Conservation (phyloP, 1,139 yeast genomes). For the Meyerozyma athensensis region DNA sequence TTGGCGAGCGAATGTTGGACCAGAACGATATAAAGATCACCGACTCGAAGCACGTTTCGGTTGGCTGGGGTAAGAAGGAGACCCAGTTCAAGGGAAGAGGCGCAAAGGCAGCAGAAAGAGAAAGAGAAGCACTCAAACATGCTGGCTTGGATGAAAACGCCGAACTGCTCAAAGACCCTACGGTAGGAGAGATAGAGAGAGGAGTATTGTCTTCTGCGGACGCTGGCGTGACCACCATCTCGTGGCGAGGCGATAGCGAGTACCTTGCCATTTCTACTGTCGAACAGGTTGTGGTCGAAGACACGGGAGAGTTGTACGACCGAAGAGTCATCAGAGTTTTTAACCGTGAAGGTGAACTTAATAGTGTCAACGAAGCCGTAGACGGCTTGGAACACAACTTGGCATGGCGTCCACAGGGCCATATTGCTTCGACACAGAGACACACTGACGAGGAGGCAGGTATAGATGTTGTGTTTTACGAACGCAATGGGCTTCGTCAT, state of each 20-base stretch:
- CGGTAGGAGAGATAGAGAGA: constrained; percentile 68
- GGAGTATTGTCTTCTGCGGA: constrained; percentile 63
- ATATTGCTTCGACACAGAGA: constrained; percentile 80
- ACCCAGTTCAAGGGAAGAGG: constrained; percentile 97
- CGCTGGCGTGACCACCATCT: constrained; percentile 40
- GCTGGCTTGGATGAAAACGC: constrained; percentile 61
- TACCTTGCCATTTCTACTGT: constrained; percentile 66
- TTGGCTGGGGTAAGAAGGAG: constrained; percentile 98
- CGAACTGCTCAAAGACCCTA: constrained; percentile 80
- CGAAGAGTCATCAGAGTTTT: constrained; percentile 85
- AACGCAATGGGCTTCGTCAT: constrained; percentile 88
- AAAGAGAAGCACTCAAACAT: constrained; percentile 51
- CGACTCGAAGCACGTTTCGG: constrained; percentile 82
- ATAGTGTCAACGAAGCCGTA: constrained; percentile 87
- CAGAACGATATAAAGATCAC: constrained; percentile 57
- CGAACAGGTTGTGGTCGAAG: constrained; percentile 46
- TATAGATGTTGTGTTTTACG: constrained; percentile 71
- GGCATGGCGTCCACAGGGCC: constrained; percentile 90
- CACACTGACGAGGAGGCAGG: constrained; percentile 44
- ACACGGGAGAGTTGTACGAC: constrained; percentile 35
- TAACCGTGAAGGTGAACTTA: constrained; percentile 70
- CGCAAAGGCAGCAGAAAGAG: constrained; percentile 75
- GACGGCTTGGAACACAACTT: constrained; percentile 71
- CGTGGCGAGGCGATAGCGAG: constrained; percentile 97
- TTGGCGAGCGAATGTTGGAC: constrained; percentile 57